These are phyloP conservation scores for Neckera pumila DNA, from an alignment of 225 moss, liverwort and hornwort genomes.

Conservation along the genomic window DNA sequence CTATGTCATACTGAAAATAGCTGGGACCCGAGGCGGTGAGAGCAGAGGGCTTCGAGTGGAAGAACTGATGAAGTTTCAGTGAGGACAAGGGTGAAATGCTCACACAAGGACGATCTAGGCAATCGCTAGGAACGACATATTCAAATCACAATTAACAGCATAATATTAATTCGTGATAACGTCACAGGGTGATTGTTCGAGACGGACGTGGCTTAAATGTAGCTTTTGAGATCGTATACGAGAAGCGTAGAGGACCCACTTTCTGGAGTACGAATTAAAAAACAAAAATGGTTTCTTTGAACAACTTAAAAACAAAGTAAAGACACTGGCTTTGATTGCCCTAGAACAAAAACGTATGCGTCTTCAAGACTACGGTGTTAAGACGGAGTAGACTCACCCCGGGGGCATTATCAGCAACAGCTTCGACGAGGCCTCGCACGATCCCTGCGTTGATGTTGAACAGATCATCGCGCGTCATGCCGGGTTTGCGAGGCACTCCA, in stretches of 20 bases:
- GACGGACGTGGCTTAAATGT: neutral
- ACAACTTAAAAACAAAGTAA: neutral
- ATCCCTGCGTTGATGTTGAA: constrained; percentile 99
- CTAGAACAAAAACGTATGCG: neutral
- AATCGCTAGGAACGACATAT: neutral
- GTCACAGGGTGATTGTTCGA: neutral
- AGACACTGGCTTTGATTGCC: neutral
- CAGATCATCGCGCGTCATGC: constrained; percentile 95
- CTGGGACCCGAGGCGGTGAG: neutral
- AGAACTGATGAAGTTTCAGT: neutral
- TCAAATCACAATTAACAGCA: neutral
- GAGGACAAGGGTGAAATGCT: neutral
- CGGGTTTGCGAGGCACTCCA: constrained; percentile 92
- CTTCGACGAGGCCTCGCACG: constrained; percentile 75
- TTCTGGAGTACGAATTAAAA: neutral
- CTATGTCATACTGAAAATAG: neutral
- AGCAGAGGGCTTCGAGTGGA: neutral
- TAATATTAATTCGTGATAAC: neutral
- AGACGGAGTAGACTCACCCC: constrained; percentile 3
- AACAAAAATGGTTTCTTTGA: neutral
- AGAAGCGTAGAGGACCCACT: neutral
- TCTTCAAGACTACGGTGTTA: neutral
- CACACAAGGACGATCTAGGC: neutral
- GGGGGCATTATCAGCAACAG: constrained; percentile 60
- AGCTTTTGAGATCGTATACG: neutral